Conservation (phyloP, 2,329 filamentous ascomycete genomes). For the Coniochaeta sp. region DNA sequence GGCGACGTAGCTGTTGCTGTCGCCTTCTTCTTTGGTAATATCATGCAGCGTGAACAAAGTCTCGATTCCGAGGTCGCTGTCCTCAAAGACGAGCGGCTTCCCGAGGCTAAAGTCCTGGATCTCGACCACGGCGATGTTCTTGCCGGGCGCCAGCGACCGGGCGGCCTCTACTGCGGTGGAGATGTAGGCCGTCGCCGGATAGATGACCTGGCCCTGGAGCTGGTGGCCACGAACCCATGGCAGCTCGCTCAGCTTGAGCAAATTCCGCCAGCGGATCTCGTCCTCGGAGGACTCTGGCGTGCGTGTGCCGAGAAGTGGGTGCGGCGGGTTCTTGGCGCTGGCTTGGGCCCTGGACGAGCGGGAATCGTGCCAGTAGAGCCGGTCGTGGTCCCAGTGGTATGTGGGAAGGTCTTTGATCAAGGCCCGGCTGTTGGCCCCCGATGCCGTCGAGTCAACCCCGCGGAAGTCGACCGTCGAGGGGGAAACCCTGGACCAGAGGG, state of each 20-base stretch:
- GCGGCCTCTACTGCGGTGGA: slow-evolving; percentile 2
- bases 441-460: no score
- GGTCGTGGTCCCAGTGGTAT: slow-evolving; percentile 8
- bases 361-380: slow-evolving; percentile 6
- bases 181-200: slow-evolving; percentile 19
- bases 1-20: no score
- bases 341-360: slow-evolving; percentile 2
- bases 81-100: no score
- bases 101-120: slow-evolving; percentile 4
- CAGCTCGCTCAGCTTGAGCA: slow-evolving; percentile 16
- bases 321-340: not conserved
- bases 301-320: slow-evolving; percentile 8
- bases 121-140: slow-evolving; percentile 3
- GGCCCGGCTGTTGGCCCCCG: no score
- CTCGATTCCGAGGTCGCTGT: no score
- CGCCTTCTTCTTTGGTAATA: no score
- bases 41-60: no score
- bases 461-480: no score
- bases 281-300: slow-evolving; percentile 2
- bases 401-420: slow-evolving; percentile 6
- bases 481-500: no score
- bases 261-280: slow-evolving; percentile 17
- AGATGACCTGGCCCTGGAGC: slow-evolving; percentile 25
- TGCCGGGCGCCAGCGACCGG: not conserved
- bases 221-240: slow-evolving; percentile 32